Conservation (phyloP, 306 rosid genomes). For the Cicer arietinum region DNA sequence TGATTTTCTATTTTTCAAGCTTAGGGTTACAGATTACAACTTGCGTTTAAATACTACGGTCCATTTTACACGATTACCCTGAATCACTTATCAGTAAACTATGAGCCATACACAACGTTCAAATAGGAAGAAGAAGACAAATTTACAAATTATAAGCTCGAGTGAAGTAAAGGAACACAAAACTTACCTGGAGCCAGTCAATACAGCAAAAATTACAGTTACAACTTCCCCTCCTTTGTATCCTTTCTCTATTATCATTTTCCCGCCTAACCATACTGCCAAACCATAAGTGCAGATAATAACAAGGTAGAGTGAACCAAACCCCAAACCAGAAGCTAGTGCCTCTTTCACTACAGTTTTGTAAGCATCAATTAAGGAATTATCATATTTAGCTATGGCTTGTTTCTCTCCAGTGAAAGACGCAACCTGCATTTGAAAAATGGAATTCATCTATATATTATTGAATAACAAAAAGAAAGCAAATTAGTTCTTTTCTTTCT, state of each 20-base stretch:
- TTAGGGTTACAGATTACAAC: no score
- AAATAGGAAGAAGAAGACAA: background rate
- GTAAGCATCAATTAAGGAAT: slow-evolving; percentile 23
- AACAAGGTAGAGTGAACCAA: slow-evolving; percentile 35
- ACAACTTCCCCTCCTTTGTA: slow-evolving; percentile 77
- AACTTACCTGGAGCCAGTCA: slow-evolving; percentile 76
- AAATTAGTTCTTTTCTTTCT: slow-evolving; percentile 14
- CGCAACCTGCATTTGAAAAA: slow-evolving; percentile 57
- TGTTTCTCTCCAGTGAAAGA: slow-evolving; percentile 69
- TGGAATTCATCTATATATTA: background rate
- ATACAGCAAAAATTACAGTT: slow-evolving; percentile 61
- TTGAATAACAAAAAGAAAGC: background rate
- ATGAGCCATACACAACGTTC: background rate
- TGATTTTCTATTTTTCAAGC: no score
- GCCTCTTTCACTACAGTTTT: slow-evolving; percentile 33
- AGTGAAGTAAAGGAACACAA: slow-evolving; percentile 11
- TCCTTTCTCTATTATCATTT: slow-evolving; percentile 74
- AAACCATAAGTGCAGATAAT: slow-evolving; percentile 37
- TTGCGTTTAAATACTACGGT: no score
- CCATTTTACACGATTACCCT: no score
- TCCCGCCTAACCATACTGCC: slow-evolving; percentile 84
- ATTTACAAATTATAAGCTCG: slow-evolving; percentile 15
- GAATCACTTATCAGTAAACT: no score
- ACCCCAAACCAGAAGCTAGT: slow-evolving; percentile 40
- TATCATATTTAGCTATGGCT: slow-evolving; percentile 28